Base-by-base conservation (phyloP, 2,329 filamentous ascomycete genomes). In the Alternaria rosae region DNA sequence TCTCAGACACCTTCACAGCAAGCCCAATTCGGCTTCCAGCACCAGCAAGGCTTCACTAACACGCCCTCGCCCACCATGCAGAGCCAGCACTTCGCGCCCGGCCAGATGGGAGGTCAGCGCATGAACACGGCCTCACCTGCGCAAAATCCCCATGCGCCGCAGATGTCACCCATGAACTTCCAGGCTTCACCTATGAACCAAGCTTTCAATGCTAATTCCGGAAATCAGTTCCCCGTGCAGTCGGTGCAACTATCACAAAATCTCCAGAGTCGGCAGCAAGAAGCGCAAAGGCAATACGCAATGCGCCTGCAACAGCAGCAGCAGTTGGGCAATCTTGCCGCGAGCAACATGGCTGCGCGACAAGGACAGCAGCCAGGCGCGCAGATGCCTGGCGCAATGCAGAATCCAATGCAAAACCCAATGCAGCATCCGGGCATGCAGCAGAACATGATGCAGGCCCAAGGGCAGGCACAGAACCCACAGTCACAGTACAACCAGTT, bases 121-220 rank as follows among this genome's bases (percentile, higher is more conserved):
- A 92, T 98, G 79, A 91, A 93, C 68, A 97, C 94, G 47, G 91
- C 93, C 44, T 98, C 95, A 30, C 94, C 95, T 4, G 97, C 95
- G 45, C 94, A 95, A 11, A 94, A 95, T 79, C 80, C 80, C 59
- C 80, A 79, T 70, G 82, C 80, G 75, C 77, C 76, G 28, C 78
- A 80, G 55, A 80, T 80, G 78, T 79, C 77, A 4, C 70, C 75
- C 50, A 79, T 78, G 76, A 75, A 66, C 61, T 79, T 76, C 62
- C 76, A 76, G 50, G 69, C 68, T 60, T 75, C 75, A 13, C 72
- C 74, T 4, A 77, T 78, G 73, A 72, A 71, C 47, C 81, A 78
- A 50, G 72, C 68, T 43, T 82, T 79, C 66, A 79, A 79, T 54
- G 78, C 75, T 57, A 83, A 79, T 57, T 68, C 77, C 43, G 75